Conservation (phyloP, 305 asterid species). For the Plantago lanceolata region DNA sequence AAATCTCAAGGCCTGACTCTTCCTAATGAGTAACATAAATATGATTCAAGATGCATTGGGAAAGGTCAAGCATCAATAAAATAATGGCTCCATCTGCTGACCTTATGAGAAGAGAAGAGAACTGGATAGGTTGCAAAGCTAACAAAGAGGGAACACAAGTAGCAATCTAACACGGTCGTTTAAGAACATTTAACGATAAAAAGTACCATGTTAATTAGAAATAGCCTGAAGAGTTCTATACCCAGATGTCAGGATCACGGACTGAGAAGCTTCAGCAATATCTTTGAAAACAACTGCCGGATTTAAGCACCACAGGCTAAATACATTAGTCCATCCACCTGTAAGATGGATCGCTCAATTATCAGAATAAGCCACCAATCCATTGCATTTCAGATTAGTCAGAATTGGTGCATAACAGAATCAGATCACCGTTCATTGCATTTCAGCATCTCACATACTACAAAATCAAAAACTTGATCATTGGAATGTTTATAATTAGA, state of each 20-base stretch:
- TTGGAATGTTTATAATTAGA: conserved; percentile 5
- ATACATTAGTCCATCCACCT: conserved; percentile 52
- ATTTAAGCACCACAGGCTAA: conserved; percentile 93
- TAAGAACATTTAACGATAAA: conserved; percentile 14
- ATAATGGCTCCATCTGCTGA: conserved; percentile 14
- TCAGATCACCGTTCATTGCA: conserved; percentile 4
- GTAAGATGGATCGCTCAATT: conserved; percentile 31
- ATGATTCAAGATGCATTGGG: neutral
- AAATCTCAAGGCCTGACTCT: neutral
- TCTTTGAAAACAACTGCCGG: conserved; percentile 88
- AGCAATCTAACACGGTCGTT: conserved; percentile 6
- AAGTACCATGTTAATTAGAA: conserved; percentile 15
- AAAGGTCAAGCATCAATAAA: conserved; percentile 15
- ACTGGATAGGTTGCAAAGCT: conserved; percentile 11
- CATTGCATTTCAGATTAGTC: conserved; percentile 19
- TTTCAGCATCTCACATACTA: conserved; percentile 10
- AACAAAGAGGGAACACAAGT: conserved; percentile 10
- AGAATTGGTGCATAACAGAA: conserved; percentile 8
- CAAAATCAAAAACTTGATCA: conserved; percentile 9
- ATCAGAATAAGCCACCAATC: conserved; percentile 14
- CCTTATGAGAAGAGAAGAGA: conserved; percentile 9
- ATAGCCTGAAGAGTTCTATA: conserved; percentile 30
- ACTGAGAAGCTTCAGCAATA: conserved; percentile 69
- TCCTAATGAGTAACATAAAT: neutral
- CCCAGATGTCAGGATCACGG: conserved; percentile 97